These are phyloP conservation scores for Aspergillus wentii DNA, from an alignment of 495 filamentous ascomycete genomes.

Conservation along the genomic window DNA sequence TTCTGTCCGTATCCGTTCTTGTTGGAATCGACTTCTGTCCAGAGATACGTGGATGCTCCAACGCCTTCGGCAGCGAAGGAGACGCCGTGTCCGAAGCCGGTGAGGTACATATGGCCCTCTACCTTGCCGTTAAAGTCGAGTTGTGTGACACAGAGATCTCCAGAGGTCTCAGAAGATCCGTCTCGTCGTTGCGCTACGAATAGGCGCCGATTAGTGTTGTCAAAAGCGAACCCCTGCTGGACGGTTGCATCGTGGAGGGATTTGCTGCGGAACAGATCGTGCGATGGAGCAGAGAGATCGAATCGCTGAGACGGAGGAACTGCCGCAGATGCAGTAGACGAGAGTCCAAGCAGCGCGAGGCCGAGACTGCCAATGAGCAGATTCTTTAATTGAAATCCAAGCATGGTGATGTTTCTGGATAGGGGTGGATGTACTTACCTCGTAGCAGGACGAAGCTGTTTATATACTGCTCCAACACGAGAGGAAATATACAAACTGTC, in stretches of 20 bases:
- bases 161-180: constrained; percentile 5
- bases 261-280: constrained; percentile 13
- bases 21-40: constrained; percentile 15
- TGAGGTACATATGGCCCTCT: constrained; percentile 13
- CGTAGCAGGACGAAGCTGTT: no score
- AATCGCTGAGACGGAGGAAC: constrained; percentile 15
- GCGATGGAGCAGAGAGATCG: constrained; percentile 10
- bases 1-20: constrained; percentile 14
- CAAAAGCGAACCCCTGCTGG: constrained; percentile 18
- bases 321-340: no score
- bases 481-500: no score
- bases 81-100: constrained; percentile 15
- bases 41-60: constrained; percentile 13
- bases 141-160: constrained; percentile 17
- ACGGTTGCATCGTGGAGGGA: constrained; percentile 10
- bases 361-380: no score
- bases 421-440: no score
- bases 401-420: no score
- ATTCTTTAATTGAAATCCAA: no score
- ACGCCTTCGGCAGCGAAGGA: constrained; percentile 11
- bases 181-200: constrained; percentile 13
- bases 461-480: no score
- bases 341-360: no score
- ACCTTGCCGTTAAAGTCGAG: constrained; percentile 16
- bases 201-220: constrained; percentile 16